These are phyloP conservation scores for Lentinus polychrous DNA, from an alignment of 1,284 basidiomycete species.

Conservation along the genomic window DNA sequence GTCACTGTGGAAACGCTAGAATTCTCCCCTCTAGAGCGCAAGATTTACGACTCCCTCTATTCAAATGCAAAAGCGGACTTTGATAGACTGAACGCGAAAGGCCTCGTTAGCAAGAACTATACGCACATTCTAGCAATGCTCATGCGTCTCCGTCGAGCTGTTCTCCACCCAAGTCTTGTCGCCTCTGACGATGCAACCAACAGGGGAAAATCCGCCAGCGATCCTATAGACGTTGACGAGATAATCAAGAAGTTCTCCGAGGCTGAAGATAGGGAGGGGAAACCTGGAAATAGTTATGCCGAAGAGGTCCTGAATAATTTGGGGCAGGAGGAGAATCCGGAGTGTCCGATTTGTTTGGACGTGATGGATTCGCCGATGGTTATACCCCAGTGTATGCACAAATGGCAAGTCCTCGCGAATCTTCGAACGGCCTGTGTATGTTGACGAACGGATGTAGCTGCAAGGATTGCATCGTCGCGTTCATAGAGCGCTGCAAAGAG, in stretches of 20 bases:
- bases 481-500: constrained; percentile 57
- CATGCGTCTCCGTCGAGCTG: constrained; percentile 84
- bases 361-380: constrained; percentile 66
- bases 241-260: constrained; percentile 8
- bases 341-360: constrained; percentile 83
- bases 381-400: constrained; percentile 73
- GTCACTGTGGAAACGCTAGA: constrained; percentile 62
- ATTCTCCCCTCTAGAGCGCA: constrained; percentile 72
- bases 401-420: constrained; percentile 43
- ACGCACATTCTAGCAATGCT: constrained; percentile 88
- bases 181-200: constrained; percentile 26
- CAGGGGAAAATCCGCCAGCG: constrained; percentile 3
- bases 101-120: constrained; percentile 78
- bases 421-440: neutral
- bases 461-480: constrained; percentile 75
- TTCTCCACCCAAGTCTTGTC: constrained; percentile 79
- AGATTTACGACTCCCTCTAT: constrained; percentile 78
- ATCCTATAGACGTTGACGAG: constrained; percentile 9
- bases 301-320: constrained; percentile 62
- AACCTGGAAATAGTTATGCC: constrained; percentile 44
- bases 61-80: constrained; percentile 63
- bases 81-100: constrained; percentile 70
- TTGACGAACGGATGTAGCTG: constrained; percentile 42
- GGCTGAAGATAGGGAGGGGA: constrained; percentile 20
- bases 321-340: constrained; percentile 38